Base-by-base conservation (phyloP, 495 filamentous ascomycete genomes). In the Aspergillus wentii region DNA sequence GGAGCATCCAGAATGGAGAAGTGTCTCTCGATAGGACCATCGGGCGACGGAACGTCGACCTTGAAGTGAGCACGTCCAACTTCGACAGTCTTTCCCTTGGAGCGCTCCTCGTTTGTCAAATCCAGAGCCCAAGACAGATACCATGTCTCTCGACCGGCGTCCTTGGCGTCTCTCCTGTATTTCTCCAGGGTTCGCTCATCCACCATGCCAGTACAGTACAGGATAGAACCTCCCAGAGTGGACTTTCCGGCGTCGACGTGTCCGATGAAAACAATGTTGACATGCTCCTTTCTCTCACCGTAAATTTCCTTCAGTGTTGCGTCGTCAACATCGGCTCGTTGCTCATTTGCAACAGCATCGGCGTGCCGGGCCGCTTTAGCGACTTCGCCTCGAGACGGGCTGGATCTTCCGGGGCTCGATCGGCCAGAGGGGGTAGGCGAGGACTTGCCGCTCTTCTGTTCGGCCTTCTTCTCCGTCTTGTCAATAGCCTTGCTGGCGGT, bases 131-230 rank as follows among this genome's bases (percentile, higher is more conserved):
- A 97, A 32, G 90, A 99, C 8, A 96, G 71, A 57, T 95, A 97
- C 94, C 90, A 97, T n/a, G 87, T 86, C 71, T 97, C 91, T 72
- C 90, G 84, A 38, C 92, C 92, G 35, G 89, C 75, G 10, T 95
- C 92, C 69, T 95, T 97, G 17, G 92, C 92, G 49, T 97, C 92
- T 41, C 79, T 78, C 76, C 91, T 96, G 69, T 92, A 92, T 61
- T 99, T 99, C 8, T 99, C 92, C 72, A 99, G 76, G 14, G 92
- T 99, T 50, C 92, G 79, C 64, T 99, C 90, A 54, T 99, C 94
- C 9, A 99, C 92, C 92, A 99, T 99, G 30, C 92, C 92, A 11
- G 92, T 96, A 40, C 76, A 79, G 54, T 92, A 94, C 3, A 97
- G 70, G 38, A 99, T 92, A 30, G 82, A 80, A 30, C 92, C 92